Conservation (phyloP, 345 rosid species). For the Turnera subulata region DNA sequence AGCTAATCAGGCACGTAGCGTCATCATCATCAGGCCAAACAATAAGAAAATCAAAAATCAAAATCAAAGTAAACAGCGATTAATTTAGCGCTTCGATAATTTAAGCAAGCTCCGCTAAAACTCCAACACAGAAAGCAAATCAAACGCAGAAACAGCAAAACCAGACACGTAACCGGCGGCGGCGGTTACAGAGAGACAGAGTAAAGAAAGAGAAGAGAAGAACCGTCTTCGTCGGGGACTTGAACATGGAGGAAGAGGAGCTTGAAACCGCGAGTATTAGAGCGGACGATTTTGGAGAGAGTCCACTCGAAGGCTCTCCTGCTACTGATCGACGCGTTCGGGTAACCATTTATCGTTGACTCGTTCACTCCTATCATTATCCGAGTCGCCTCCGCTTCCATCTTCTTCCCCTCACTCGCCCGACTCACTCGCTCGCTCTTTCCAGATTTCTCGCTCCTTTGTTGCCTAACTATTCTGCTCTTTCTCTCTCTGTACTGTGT, state of each 20-base stretch:
- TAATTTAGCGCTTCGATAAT: no score
- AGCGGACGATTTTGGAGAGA: constrained; percentile 73
- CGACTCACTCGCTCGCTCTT: background rate
- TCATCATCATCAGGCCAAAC: background rate
- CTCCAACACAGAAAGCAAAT: background rate
- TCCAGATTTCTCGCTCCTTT: background rate
- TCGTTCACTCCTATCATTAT: constrained; percentile 80
- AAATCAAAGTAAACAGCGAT: no score
- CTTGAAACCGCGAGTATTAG: constrained; percentile 70
- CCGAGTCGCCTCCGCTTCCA: constrained; percentile 52
- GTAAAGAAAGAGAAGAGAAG: constrained; percentile 8
- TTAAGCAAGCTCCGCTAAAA: background rate
- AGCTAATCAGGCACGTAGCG: no score
- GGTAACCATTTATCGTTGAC: constrained; percentile 86
- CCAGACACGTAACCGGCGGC: background rate
- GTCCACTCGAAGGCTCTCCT: constrained; percentile 93
- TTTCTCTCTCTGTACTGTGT: no score
- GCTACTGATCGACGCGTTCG: constrained; percentile 93
- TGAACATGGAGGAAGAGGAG: constrained; percentile 93
- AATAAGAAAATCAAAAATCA: background rate
- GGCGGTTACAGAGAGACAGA: no score
- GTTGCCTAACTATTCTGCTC: no score
- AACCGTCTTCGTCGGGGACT: constrained; percentile 96
- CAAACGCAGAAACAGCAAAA: background rate
- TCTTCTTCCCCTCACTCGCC: constrained; percentile 12